Evolutionary conservation across 805 yeast species (phyloP), one percentile per base, ranked within the genome.

Genomic region (Myxozyma lipomycoides): DNA sequence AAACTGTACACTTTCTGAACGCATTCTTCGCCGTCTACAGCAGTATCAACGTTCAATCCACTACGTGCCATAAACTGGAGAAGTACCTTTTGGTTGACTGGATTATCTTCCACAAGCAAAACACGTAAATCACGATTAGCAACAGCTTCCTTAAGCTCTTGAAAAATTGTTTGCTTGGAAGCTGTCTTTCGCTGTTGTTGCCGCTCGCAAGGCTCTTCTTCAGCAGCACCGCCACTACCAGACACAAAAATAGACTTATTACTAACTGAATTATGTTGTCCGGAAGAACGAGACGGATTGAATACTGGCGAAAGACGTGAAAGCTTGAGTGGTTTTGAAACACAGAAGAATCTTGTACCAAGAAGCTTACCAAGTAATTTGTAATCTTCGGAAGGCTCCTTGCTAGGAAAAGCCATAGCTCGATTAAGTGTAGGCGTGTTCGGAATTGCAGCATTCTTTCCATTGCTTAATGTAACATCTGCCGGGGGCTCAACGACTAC

Each of bases 11-110:
- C 53, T 46, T 56, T 55, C 25, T 55, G 48, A 6, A 61, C 57
- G 49, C 70, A 66, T 17, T 56, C 67, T 28, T 55, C 64, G 19
- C 70, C 70, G 48, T 66, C 67, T 3, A 62, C 46, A 1, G 62
- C 68, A n/a, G 64, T 59, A 43, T 62, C 64, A 26, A 64, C 64
- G 21, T 40, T 35, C 9, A 66, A 49, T 3, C 69, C 69, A 6
- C 67, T 62, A 39, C 62, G 60, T 35, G 52, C 52, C 32, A 66
- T 46, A 48, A 65, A 66, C 50, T 59, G 58, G 35, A 77, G 79
- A 59, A 88, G 85, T 21, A 89, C 96, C 69, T 88, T 95, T 67
- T 88, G 96, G 62, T 89, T 89, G 7, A 89, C 95, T 56, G 78
- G 72, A 62, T 89, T 89, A 62, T 89, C 96, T 64, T 89, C 97